Evolutionary conservation across 495 filamentous ascomycete species (phyloP).

Genomic region (Aspergillus incahuasiensis): DNA sequence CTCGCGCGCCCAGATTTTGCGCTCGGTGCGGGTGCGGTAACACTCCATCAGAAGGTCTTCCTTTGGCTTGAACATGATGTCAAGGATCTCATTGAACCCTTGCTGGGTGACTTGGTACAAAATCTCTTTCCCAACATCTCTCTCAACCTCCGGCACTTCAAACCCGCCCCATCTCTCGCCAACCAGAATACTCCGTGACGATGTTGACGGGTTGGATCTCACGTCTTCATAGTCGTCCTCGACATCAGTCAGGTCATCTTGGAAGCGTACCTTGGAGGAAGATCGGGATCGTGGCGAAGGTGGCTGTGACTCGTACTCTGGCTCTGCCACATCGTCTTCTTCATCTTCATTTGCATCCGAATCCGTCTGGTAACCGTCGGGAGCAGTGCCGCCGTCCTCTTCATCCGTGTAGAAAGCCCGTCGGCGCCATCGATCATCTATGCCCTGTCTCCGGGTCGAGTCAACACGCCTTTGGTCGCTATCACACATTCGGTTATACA

Average conservation of each 20-base stretch:
- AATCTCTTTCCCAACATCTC: constrained; percentile 80
- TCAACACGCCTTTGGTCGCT: constrained; percentile 38
- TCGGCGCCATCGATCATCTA: constrained; percentile 68
- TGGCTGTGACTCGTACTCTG: constrained; percentile 41
- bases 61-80: constrained; percentile 73
- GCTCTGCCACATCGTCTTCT: constrained; percentile 28
- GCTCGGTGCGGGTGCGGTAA: constrained; percentile 56
- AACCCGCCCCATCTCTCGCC: constrained; percentile 77
- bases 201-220: constrained; percentile 73
- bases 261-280: constrained; percentile 80
- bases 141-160: constrained; percentile 75
- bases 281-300: constrained; percentile 69
- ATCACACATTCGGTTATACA: constrained; percentile 38
- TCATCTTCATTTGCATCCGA: constrained; percentile 47
- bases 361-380: constrained; percentile 63
- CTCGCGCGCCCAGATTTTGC: constrained; percentile 50
- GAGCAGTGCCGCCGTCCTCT: constrained; percentile 64
- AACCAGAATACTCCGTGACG: constrained; percentile 68
- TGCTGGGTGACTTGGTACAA: constrained; percentile 87
- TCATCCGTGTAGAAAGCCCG: constrained; percentile 77
- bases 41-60: constrained; percentile 74
- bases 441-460: constrained; percentile 44
- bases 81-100: constrained; percentile 86
- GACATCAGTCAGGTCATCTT: constrained; percentile 63
- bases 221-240: constrained; percentile 61